Evolutionary conservation across 2,329 filamentous ascomycete genomes (phyloP).

Genomic region (Plenodomus biglobosus): DNA sequence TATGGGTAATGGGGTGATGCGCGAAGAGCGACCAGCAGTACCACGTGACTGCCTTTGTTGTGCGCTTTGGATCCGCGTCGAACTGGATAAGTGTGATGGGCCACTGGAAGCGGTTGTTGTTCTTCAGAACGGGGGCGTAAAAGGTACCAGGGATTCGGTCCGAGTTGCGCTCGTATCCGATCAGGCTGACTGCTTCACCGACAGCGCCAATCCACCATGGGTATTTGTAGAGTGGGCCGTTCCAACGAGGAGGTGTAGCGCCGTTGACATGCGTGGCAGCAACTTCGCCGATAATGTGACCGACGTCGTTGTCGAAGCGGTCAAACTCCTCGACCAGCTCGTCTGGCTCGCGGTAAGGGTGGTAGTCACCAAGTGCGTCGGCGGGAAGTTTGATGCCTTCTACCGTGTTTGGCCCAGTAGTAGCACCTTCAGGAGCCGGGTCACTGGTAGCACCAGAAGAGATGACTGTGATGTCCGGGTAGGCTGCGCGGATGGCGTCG

Average conservation of each 20-base stretch:
- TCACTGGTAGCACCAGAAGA: slow-evolving; percentile 35
- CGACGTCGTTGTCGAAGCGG: slow-evolving; percentile 47
- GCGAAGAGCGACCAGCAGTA: slow-evolving; percentile 47
- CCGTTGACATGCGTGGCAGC: slow-evolving; percentile 39
- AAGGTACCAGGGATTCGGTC: slow-evolving; percentile 58
- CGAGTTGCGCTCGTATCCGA: slow-evolving; percentile 66
- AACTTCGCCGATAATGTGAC: slow-evolving; percentile 41
- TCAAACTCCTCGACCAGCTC: slow-evolving; percentile 48
- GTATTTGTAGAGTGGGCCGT: slow-evolving; percentile 24
- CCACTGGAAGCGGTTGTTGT: slow-evolving; percentile 42
- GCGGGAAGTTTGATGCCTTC: slow-evolving; percentile 24
- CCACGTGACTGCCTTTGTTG: slow-evolving; percentile 33
- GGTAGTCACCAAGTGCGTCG: slow-evolving; percentile 42
- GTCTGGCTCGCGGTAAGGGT: slow-evolving; percentile 49
- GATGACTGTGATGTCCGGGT: slow-evolving; percentile 42
- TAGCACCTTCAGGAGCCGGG: slow-evolving; percentile 31
- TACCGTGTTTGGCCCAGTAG: slow-evolving; percentile 38
- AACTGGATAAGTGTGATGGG: slow-evolving; percentile 46
- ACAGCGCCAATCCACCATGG: slow-evolving; percentile 58
- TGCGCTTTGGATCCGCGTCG: slow-evolving; percentile 42
- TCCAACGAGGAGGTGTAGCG: slow-evolving; percentile 27
- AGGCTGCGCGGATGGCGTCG: slow-evolving; percentile 37
- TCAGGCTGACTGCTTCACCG: slow-evolving; percentile 65
- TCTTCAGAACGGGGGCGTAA: slow-evolving; percentile 39
- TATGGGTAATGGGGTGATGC: slow-evolving; percentile 48